Evolutionary conservation across 345 rosid species (phyloP).

Genomic region (Microcos paniculata): DNA sequence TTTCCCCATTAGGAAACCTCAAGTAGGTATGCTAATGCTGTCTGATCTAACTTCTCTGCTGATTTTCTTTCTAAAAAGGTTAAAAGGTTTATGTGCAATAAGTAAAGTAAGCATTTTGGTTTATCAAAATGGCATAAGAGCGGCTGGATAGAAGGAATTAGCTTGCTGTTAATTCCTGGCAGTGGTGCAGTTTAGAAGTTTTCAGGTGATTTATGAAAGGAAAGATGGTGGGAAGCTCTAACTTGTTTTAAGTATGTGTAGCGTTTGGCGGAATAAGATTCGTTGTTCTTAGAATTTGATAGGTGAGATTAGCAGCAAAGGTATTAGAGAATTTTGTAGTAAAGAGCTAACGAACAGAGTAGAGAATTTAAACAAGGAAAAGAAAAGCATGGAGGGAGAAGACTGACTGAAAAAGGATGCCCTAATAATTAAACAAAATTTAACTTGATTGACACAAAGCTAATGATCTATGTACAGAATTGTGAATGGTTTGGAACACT

Average conservation of each 20-base stretch:
- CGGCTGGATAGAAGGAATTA: not conserved
- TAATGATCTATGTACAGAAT: not conserved
- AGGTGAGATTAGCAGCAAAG: not conserved
- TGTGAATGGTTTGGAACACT: not conserved
- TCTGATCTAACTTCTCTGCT: not conserved
- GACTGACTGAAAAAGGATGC: not conserved
- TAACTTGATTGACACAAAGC: not conserved
- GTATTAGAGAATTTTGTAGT: not conserved
- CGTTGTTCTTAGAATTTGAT: not conserved
- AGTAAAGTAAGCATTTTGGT: too few species aligned
- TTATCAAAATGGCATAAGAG: too few species aligned
- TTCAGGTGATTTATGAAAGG: not conserved
- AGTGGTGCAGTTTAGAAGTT: not conserved
- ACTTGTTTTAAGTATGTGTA: not conserved
- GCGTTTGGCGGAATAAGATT: not conserved
- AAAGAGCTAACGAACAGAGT: not conserved
- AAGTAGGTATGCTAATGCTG: not conserved
- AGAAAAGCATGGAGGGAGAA: not conserved
- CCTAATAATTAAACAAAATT: not conserved
- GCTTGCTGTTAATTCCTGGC: not conserved
- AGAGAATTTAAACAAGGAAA: not conserved
- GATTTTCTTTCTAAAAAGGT: too few species aligned
- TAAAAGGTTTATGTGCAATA: too few species aligned
- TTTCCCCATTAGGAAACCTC: not conserved
- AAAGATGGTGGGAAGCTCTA: not conserved